Base-by-base conservation (phyloP, 345 rosid genomes). In the Euphorbia pulcherrima region DNA sequence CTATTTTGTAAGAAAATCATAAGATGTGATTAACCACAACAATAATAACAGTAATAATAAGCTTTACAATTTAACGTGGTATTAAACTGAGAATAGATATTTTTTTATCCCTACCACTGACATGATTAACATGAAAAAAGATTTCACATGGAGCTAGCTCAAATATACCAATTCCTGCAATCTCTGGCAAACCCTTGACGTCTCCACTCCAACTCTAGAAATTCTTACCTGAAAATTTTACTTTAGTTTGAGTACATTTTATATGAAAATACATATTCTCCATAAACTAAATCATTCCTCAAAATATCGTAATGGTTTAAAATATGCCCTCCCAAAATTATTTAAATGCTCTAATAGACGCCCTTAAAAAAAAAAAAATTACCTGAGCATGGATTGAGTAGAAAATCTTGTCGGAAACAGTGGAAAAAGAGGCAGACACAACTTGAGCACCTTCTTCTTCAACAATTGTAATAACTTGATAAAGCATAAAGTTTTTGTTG, bases 371-470 rank as follows among this genome's bases (percentile, higher is more conserved):
- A 1, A 37, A 21, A 13, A 6, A n/a, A 21, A 17, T 44, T 68
- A 82, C 88, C 87, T 80, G 80, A 48, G 92, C 89, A 67, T 87
- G 89, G 60, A 87, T 40, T 8, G 81, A 28, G 78, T 84, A 80
- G 69, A 82, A 82, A 64, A 84, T 59, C 77, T 75, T 86, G 67
- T 74, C 83, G 18, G 81, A 86, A 0, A 74, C 62, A 5, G 75
- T 74, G 18, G 79, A 73, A 67, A 72, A 81, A 74, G 72, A 83
- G 0, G 87, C 83, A 28, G 77, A 74, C 12, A 83, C 78, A 44
- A 86, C 88, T 61, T 78, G 79, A 50, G 84, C 87, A 41, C 91
- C 91, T 84, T 84, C 91, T 67, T 83, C 78, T 17, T 83, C 72
- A 10, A 86, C 75, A 62, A 84, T 77, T 40, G 67, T 64, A 1